A percentile compares a stretch with the other conserved stretches of the same genome.
phyloP scores from a whole-genome alignment of 2,329 filamentous ascomycete genomes.

The Hypoxylon sp. region DNA sequence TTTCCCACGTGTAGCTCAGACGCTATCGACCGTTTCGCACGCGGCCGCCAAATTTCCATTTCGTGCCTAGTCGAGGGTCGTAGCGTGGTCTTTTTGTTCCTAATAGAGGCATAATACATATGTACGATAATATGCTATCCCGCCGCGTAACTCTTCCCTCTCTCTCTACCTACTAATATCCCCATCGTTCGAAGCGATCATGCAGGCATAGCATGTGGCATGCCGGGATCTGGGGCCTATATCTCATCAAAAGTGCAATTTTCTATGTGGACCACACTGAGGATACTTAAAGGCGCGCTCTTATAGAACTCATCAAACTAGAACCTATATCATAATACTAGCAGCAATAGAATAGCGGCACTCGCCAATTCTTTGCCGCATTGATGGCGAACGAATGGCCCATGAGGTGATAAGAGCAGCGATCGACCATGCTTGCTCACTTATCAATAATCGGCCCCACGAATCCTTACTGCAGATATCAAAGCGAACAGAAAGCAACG shows the following conservation, averaged over 20 bases:
- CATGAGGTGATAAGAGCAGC: conserved; percentile 13
- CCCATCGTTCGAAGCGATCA: conserved; percentile 29
- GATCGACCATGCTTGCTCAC: conserved; percentile 1
- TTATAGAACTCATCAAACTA: conserved; percentile 32
- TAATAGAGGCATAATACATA: conserved; percentile 24
- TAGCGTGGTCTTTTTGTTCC: conserved; percentile 20
- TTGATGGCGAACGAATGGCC: conserved; percentile 6
- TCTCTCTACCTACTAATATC: conserved; percentile 7
- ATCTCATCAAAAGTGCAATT: conserved; percentile 35
- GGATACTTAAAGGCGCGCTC: conserved; percentile 19
- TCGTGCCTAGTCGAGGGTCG: conserved; percentile 7
- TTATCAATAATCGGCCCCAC: conserved; percentile 39
- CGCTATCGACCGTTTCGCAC: conserved; percentile 39
- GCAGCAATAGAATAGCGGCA: conserved; percentile 11
- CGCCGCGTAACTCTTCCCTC: not conserved
- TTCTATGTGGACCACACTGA: conserved; percentile 33
- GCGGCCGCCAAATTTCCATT: conserved; percentile 28
- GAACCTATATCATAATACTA: conserved; percentile 30
- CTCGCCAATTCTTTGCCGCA: conserved; percentile 1
- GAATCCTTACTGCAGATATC: conserved; percentile 38
- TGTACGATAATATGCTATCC: conserved; percentile 1
- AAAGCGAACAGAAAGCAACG: not conserved
- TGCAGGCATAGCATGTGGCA: conserved; percentile 44
- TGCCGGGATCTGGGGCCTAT: conserved; percentile 33
- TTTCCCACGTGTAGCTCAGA: conserved; percentile 41